Conservation (phyloP, 768 basidiomycete genomes). For the Holtermannia corniformis region DNA sequence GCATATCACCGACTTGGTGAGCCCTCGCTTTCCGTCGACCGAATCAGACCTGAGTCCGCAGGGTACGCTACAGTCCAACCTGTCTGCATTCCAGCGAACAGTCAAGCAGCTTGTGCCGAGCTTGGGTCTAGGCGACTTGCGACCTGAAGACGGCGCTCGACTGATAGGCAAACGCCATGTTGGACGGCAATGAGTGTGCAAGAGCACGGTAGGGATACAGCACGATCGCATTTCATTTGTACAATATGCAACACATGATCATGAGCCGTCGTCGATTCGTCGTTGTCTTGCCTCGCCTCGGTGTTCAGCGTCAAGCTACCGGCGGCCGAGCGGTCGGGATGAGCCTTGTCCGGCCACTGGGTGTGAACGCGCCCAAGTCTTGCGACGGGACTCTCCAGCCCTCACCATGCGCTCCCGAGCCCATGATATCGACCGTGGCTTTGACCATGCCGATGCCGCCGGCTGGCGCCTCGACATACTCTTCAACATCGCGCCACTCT, state of each 20-base stretch:
- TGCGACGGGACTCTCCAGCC: conserved; percentile 11
- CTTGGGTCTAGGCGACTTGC: conserved; percentile 25
- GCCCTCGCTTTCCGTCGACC: neutral
- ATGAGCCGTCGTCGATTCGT: neutral
- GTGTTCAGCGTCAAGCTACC: neutral
- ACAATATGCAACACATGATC: neutral
- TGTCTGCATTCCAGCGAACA: conserved; percentile 30
- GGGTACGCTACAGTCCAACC: conserved; percentile 21
- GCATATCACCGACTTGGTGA: conserved; percentile 26
- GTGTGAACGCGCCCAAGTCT: conserved; percentile 8
- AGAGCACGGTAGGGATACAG: no score
- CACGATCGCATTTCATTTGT: neutral
- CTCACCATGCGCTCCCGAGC: neutral
- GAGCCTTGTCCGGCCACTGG: conserved; percentile 12
- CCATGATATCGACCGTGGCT: conserved; percentile 40
- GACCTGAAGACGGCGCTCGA: conserved; percentile 2
- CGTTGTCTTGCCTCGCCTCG: neutral
- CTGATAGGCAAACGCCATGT: neutral
- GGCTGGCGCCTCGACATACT: neutral
- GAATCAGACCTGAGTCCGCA: conserved; percentile 1
- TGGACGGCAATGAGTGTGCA: no score
- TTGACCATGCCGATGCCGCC: conserved; percentile 33
- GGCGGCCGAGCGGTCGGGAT: conserved; percentile 26
- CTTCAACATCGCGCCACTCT: conserved; percentile 13
- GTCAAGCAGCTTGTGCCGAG: conserved; percentile 32